A percentile compares a stretch with the other conserved stretches of the same genome.
These are phyloP conservation scores for Excoecaria cochinchinensis DNA, from an alignment of 345 rosid genomes.

Conservation along the genomic window DNA sequence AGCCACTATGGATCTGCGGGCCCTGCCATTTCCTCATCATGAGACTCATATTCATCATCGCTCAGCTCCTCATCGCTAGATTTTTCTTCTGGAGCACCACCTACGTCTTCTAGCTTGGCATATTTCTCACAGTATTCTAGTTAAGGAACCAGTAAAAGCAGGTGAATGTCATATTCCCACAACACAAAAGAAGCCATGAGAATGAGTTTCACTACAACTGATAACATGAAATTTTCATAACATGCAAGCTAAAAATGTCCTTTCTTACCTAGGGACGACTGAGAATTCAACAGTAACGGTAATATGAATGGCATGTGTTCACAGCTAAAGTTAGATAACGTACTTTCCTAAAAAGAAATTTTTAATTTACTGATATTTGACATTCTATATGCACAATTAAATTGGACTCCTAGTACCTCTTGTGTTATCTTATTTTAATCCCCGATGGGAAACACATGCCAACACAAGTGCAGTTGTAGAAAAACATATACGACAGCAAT, in stretches of 20 bases:
- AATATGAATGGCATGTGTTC: too few species aligned
- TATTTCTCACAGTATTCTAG: slow-evolving; percentile 58
- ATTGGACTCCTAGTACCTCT: too few species aligned
- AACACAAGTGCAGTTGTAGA: too few species aligned
- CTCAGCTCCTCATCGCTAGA: slow-evolving; percentile 53
- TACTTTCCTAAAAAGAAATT: too few species aligned
- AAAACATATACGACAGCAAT: too few species aligned
- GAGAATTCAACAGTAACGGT: neutral
- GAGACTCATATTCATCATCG: slow-evolving; percentile 42
- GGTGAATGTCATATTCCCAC: neutral
- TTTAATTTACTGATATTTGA: too few species aligned
- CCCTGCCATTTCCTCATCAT: slow-evolving; percentile 53
- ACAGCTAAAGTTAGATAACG: neutral
- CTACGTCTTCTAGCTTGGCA: slow-evolving; percentile 56
- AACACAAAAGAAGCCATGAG: neutral
- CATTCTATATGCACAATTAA: too few species aligned
- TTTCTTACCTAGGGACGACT: neutral
- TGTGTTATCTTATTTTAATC: too few species aligned
- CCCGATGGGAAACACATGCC: too few species aligned
- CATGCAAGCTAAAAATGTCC: neutral
- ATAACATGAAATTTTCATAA: neutral
- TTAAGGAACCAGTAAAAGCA: slow-evolving; percentile 10
- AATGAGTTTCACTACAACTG: neutral
- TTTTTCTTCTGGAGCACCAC: slow-evolving; percentile 38
- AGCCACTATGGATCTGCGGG: slow-evolving; percentile 45